These are phyloP conservation scores for Oidiodendron maius DNA, from an alignment of 495 filamentous ascomycete genomes.

Conservation along the genomic window DNA sequence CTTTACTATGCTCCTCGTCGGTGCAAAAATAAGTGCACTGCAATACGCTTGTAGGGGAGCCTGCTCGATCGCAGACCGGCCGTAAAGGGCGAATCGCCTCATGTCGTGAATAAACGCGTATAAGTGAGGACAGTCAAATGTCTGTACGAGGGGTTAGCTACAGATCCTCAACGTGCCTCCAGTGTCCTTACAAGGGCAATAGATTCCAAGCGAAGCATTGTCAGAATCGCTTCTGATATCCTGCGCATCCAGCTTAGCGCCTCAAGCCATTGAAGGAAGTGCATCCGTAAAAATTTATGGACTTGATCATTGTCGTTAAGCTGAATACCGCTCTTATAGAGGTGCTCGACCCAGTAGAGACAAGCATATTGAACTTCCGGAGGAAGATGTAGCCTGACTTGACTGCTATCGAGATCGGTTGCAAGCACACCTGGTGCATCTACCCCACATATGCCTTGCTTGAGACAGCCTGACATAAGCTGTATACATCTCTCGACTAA, in stretches of 20 bases:
- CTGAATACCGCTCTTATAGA: constrained; percentile 7
- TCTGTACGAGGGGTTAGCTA: constrained; percentile 7
- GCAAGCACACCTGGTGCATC: neutral
- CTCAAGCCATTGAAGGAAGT: constrained; percentile 7
- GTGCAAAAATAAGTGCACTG: constrained; percentile 6
- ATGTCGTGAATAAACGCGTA: constrained; percentile 4
- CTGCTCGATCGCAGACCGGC: constrained; percentile 4
- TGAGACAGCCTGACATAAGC: constrained; percentile 13
- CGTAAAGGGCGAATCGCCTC: constrained; percentile 6
- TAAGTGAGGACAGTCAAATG: constrained; percentile 5
- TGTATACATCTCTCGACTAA: constrained; percentile 18
- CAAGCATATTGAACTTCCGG: no score
- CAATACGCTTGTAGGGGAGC: constrained; percentile 5
- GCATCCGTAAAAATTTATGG: constrained; percentile 6
- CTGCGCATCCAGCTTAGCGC: constrained; percentile 10
- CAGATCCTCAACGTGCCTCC: neutral
- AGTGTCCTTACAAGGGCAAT: neutral
- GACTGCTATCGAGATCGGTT: neutral
- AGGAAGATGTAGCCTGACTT: neutral
- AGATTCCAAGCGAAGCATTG: constrained; percentile 8
- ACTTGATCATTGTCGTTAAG: constrained; percentile 3
- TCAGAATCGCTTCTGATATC: constrained; percentile 9
- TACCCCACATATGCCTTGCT: neutral
- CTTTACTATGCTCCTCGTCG: constrained; percentile 5
- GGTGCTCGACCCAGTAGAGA: constrained; percentile 8